A percentile compares a stretch with the other conserved stretches of the same genome.
These are phyloP conservation scores for Quercus variabilis DNA, from an alignment of 306 rosid genomes.

Conservation along the genomic window DNA sequence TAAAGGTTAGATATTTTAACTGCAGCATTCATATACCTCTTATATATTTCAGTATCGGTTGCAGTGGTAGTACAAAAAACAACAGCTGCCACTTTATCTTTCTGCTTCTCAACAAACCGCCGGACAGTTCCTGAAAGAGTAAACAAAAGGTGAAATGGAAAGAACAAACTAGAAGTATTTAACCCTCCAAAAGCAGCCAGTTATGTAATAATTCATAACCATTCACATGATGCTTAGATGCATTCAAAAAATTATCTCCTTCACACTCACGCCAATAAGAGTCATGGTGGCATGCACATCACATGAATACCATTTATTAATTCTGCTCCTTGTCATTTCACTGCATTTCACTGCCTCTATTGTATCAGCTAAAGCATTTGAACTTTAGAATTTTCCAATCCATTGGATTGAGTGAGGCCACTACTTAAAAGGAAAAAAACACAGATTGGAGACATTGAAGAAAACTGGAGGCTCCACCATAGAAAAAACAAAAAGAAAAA, in stretches of 20 bases:
- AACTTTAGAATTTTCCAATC: constrained; percentile 1
- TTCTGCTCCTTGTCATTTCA: neutral
- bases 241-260: neutral
- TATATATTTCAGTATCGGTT: constrained; percentile 87
- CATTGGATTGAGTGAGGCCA: neutral
- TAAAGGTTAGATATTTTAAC: neutral
- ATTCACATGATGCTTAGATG: constrained; percentile 11
- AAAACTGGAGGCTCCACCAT: neutral
- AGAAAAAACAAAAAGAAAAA: neutral
- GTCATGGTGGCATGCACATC: constrained; percentile 1
- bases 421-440: neutral
- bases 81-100: constrained; percentile 74
- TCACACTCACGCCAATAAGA: neutral
- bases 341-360: neutral
- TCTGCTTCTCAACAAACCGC: constrained; percentile 91
- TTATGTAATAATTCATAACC: constrained; percentile 5
- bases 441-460: neutral
- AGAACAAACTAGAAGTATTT: neutral
- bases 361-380: neutral
- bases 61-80: constrained; percentile 87
- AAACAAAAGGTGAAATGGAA: constrained; percentile 9
- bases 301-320: constrained; percentile 5
- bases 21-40: constrained; percentile 49
- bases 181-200: constrained; percentile 15
- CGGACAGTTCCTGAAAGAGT: constrained; percentile 80